These are phyloP conservation scores for Marchantia paleacea DNA, from an alignment of 225 moss, liverwort and hornwort genomes.

Conservation along the genomic window DNA sequence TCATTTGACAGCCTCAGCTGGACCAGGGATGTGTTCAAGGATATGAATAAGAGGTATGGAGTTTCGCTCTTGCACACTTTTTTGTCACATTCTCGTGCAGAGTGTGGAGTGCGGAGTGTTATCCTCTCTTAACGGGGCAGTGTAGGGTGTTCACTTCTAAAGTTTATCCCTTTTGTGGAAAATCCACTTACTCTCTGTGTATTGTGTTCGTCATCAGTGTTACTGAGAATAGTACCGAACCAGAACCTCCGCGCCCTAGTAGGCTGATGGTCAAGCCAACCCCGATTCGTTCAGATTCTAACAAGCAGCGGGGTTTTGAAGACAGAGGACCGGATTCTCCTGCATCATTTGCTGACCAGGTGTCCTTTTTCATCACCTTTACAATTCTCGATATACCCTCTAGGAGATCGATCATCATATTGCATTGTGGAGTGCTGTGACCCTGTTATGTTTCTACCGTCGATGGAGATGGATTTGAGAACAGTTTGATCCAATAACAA, in stretches of 20 bases:
- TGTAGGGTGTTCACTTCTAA: background rate
- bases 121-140: background rate
- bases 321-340: constrained; percentile 54
- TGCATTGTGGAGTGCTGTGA: background rate
- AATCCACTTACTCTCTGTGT: background rate
- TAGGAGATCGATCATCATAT: background rate
- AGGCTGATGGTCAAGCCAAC: constrained; percentile 34
- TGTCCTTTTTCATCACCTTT: background rate
- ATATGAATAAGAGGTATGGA: constrained; percentile 32
- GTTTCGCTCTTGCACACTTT: constrained; percentile 2
- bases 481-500: background rate
- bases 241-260: constrained; percentile 30
- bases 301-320: constrained; percentile 41
- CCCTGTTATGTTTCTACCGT: background rate
- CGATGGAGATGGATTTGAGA: background rate
- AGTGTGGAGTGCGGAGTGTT: constrained; percentile 9
- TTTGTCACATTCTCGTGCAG: constrained; percentile 12
- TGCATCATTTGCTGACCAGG: constrained; percentile 51
- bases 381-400: background rate
- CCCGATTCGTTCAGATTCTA: constrained; percentile 34
- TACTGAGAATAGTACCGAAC: constrained; percentile 20
- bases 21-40: constrained; percentile 35
- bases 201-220: constrained; percentile 9
- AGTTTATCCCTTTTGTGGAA: background rate
- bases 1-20: constrained; percentile 46